Conservation (phyloP, 1,284 basidiomycete genomes). For the Vanrija pseudolonga region DNA sequence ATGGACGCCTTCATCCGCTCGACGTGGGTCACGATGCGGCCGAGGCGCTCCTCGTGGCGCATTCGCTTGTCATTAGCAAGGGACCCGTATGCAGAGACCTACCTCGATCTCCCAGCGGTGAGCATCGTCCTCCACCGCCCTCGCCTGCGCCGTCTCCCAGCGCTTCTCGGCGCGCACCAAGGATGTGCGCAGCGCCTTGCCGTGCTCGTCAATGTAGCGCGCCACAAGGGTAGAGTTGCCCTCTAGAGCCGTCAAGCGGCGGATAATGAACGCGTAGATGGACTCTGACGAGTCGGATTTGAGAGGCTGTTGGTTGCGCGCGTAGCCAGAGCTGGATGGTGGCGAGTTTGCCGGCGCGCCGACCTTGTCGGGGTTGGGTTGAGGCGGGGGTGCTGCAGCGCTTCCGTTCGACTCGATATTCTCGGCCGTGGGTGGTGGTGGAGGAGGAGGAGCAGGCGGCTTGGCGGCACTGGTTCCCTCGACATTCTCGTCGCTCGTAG, state of each 20-base stretch:
- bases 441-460: too few relatives aligned
- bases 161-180: constrained; percentile 63
- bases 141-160: constrained; percentile 39
- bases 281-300: constrained; percentile 70
- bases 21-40: constrained; percentile 31
- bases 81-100: too few relatives aligned
- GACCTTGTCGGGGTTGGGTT: neutral
- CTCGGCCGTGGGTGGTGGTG: too few relatives aligned
- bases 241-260: constrained; percentile 80
- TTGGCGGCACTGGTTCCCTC: too few relatives aligned
- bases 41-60: constrained; percentile 39
- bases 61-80: constrained; percentile 11
- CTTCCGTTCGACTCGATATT: neutral
- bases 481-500: neutral
- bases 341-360: neutral
- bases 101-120: constrained; percentile 30
- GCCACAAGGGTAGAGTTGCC: constrained; percentile 81
- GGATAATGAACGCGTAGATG: constrained; percentile 95
- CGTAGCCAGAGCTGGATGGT: constrained; percentile 19
- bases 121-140: constrained; percentile 18
- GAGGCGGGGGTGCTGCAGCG: neutral
- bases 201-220: constrained; percentile 88
- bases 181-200: constrained; percentile 68
- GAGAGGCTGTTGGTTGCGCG: constrained; percentile 21
- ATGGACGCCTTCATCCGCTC: constrained; percentile 37